Conservation (phyloP, 2,329 filamentous ascomycete species). For the Zymoseptoria pseudotritici region DNA sequence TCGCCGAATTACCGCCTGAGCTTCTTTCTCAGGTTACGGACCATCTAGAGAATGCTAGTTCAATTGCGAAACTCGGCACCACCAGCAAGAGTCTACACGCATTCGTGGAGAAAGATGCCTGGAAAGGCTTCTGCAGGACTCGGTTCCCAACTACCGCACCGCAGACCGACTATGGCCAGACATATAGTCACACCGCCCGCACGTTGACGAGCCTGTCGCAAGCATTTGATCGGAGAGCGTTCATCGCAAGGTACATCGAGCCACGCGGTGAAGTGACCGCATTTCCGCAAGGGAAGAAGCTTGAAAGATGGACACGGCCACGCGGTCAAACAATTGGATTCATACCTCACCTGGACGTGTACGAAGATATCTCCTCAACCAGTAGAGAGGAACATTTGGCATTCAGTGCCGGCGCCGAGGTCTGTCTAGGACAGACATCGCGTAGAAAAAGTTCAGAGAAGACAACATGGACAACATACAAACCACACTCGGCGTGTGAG, state of each 20-base stretch:
- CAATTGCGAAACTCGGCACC: constrained; percentile 38
- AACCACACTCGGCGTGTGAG: constrained; percentile 43
- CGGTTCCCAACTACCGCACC: constrained; percentile 39
- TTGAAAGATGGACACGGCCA: constrained; percentile 34
- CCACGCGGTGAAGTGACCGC: constrained; percentile 33
- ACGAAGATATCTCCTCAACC: constrained; percentile 22
- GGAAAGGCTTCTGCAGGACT: constrained; percentile 41
- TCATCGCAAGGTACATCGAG: constrained; percentile 48
- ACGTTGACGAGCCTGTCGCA: constrained; percentile 50
- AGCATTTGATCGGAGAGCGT: constrained; percentile 50
- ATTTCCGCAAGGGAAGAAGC: constrained; percentile 20
- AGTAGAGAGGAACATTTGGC: constrained; percentile 50
- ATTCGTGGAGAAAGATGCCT: constrained; percentile 40
- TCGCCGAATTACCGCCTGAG: constrained; percentile 33
- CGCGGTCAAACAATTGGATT: constrained; percentile 52
- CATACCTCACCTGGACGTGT: constrained; percentile 37
- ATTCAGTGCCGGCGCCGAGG: constrained; percentile 53
- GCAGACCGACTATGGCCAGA: constrained; percentile 26
- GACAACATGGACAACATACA: constrained; percentile 45
- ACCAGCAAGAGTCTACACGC: constrained; percentile 41
- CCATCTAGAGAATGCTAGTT: constrained; percentile 39
- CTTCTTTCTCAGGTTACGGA: constrained; percentile 31
- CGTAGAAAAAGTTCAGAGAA: constrained; percentile 15
- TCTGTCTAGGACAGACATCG: constrained; percentile 44
- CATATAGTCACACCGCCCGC: constrained; percentile 45